Conservation (phyloP, 1,284 basidiomycete species). For the Marasmius oreades region DNA sequence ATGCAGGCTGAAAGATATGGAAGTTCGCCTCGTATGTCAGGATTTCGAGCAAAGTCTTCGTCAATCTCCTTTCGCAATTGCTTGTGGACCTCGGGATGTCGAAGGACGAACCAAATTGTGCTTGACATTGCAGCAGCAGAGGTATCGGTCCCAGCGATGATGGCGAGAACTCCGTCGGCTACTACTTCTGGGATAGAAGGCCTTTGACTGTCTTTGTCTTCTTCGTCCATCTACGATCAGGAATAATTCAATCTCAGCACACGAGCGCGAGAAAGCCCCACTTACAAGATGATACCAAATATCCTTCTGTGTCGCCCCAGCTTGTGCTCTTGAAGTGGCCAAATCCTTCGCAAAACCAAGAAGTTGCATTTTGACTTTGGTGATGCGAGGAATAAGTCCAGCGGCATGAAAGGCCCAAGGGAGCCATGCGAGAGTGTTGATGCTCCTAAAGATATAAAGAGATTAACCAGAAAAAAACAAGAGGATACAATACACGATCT, state of each 20-base stretch:
- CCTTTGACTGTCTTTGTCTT: slow-evolving; percentile 26
- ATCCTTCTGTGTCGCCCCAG: too few species aligned
- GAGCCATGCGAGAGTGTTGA: too few species aligned
- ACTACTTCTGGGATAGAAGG: slow-evolving; percentile 6
- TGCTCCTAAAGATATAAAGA: too few species aligned
- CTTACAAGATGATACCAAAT: slow-evolving; percentile 42
- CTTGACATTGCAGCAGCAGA: slow-evolving; percentile 4
- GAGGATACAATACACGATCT: too few species aligned
- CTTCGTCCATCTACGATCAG: slow-evolving; percentile 30
- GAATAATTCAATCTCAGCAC: background rate
- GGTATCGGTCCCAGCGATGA: slow-evolving; percentile 21
- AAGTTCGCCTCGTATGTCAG: slow-evolving; percentile 18
- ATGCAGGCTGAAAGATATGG: slow-evolving; percentile 34
- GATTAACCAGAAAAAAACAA: too few species aligned
- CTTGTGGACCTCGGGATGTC: background rate
- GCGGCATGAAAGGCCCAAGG: too few species aligned
- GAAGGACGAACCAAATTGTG: slow-evolving; percentile 2
- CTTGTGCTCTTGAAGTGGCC: too few species aligned
- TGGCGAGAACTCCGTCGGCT: slow-evolving; percentile 23
- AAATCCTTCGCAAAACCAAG: too few species aligned
- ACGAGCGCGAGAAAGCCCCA: too few species aligned
- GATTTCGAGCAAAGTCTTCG: background rate
- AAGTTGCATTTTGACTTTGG: too few species aligned
- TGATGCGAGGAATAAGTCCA: too few species aligned
- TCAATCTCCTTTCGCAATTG: background rate